Percentiles rank a stretch among this genome's conserved stretches.
Conservation (phyloP, 306 rosid species). For the Medicago arabica region DNA sequence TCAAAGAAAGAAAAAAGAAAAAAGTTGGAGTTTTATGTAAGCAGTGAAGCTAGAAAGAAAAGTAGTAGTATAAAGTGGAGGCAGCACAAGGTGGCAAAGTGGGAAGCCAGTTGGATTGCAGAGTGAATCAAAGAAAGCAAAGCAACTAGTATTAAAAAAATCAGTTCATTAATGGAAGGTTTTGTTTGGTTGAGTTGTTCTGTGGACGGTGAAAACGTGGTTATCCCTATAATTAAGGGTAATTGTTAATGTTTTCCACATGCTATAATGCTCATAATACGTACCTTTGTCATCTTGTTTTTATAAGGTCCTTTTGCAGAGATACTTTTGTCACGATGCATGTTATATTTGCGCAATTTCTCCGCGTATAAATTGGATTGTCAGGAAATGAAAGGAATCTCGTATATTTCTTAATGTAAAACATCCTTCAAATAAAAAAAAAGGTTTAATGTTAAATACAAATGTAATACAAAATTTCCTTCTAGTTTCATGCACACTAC, state of each 20-base stretch:
- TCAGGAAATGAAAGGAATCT: no score
- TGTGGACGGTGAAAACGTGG: constrained; percentile 29
- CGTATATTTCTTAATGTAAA: no score
- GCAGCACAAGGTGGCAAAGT: background rate
- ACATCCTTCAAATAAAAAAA: no score
- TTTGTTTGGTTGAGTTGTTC: constrained; percentile 4
- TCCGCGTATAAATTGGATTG: background rate
- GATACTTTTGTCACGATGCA: background rate
- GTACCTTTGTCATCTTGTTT: background rate
- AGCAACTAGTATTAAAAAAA: background rate
- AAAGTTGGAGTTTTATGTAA: constrained; percentile 4
- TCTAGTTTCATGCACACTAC: no score
- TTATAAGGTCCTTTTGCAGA: background rate
- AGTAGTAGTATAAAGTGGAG: background rate
- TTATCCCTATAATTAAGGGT: constrained; percentile 35
- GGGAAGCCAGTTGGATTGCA: constrained; percentile 34
- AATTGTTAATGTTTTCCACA: constrained; percentile 29
- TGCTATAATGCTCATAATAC: constrained; percentile 1
- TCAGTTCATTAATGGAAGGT: background rate
- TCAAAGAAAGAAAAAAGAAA: background rate
- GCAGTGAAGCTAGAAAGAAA: background rate
- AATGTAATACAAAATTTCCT: no score
- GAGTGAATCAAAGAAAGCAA: background rate
- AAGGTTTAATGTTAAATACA: background rate
- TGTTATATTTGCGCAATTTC: constrained; percentile 6